Evolutionary conservation across 345 rosid species (phyloP).

Genomic region (Moringa oleifera): DNA sequence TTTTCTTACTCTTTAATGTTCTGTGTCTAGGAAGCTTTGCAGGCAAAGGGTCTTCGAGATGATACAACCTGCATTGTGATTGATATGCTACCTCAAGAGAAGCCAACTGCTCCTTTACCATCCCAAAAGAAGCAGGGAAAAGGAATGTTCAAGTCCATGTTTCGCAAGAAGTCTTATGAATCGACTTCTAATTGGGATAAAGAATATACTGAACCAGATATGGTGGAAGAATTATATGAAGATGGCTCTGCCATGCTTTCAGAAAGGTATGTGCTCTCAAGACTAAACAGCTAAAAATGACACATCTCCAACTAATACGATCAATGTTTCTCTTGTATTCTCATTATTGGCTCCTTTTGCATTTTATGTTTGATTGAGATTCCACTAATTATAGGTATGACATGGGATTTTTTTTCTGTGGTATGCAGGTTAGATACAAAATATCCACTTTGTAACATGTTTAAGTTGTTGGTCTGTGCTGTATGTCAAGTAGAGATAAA

Average conservation of each 20-base stretch:
- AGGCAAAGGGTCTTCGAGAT: slow-evolving; percentile 84
- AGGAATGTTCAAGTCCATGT: slow-evolving; percentile 87
- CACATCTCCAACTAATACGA: too few species aligned
- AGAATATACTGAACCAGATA: slow-evolving; percentile 70
- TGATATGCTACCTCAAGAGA: slow-evolving; percentile 80
- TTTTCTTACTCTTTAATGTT: slow-evolving; percentile 10
- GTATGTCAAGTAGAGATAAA: slow-evolving; percentile 97
- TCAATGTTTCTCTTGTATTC: too few species aligned
- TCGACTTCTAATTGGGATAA: slow-evolving; percentile 64
- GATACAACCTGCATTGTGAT: slow-evolving; percentile 98
- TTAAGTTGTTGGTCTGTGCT: slow-evolving; percentile 92
- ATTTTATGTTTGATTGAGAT: too few species aligned
- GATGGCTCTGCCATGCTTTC: slow-evolving; percentile 98
- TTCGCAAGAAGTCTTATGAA: slow-evolving; percentile 66
- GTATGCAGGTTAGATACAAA: slow-evolving; percentile 85
- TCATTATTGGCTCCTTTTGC: too few species aligned
- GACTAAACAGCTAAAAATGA: too few species aligned
- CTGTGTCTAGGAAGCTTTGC: slow-evolving; percentile 73
- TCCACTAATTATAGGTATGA: slow-evolving; percentile 1
- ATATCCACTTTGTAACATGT: slow-evolving; percentile 96
- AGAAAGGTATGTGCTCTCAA: slow-evolving; percentile 59
- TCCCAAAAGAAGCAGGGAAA: slow-evolving; percentile 70
- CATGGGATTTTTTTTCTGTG: slow-evolving; percentile 3
- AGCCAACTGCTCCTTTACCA: slow-evolving; percentile 63
- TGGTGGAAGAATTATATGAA: slow-evolving; percentile 86